phyloP scores from a whole-genome alignment of 805 yeast species.

The Wickerhamomyces bisporus region DNA sequence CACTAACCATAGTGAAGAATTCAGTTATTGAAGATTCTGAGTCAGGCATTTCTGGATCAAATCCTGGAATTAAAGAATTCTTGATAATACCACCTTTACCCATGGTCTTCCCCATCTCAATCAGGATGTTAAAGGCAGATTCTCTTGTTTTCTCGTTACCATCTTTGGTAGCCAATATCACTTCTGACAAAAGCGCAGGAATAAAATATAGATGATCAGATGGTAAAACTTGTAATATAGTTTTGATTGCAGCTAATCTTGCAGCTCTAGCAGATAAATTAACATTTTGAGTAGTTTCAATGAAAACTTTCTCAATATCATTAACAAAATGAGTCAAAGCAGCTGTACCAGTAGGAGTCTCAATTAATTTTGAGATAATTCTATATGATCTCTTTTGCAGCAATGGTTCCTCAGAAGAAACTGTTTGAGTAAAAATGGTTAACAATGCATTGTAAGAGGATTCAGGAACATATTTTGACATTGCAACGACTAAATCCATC shows the following conservation, averaged over 20 bases:
- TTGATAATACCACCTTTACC: constrained; percentile 55
- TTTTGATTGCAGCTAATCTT: constrained; percentile 63
- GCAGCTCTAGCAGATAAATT: constrained; percentile 76
- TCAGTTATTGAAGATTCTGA: constrained; percentile 68
- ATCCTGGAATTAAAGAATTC: constrained; percentile 61
- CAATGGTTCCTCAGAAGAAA: constrained; percentile 52
- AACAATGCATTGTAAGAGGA: constrained; percentile 69
- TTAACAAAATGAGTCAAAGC: constrained; percentile 48
- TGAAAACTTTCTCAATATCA: constrained; percentile 55
- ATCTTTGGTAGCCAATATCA: constrained; percentile 86
- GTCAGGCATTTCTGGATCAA: constrained; percentile 57
- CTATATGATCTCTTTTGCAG: constrained; percentile 89
- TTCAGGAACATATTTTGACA: constrained; percentile 78
- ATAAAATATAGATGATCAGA: constrained; percentile 63
- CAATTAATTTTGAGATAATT: constrained; percentile 64
- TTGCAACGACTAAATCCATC: constrained; percentile 85
- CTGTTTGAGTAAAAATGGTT: constrained; percentile 69
- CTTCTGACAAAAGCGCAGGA: constrained; percentile 79
- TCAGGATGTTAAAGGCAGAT: constrained; percentile 67
- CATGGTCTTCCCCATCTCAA: constrained; percentile 80
- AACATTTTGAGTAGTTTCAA: constrained; percentile 52
- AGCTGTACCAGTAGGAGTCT: constrained; percentile 56
- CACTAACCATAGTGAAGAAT: constrained; percentile 88
- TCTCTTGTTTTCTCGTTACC: constrained; percentile 89
- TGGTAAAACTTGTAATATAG: constrained; percentile 61